A percentile compares a stretch with the other conserved stretches of the same genome.
Evolutionary conservation across 2,329 filamentous ascomycete genomes (phyloP).

Genomic region (Emmonsia crescens): DNA sequence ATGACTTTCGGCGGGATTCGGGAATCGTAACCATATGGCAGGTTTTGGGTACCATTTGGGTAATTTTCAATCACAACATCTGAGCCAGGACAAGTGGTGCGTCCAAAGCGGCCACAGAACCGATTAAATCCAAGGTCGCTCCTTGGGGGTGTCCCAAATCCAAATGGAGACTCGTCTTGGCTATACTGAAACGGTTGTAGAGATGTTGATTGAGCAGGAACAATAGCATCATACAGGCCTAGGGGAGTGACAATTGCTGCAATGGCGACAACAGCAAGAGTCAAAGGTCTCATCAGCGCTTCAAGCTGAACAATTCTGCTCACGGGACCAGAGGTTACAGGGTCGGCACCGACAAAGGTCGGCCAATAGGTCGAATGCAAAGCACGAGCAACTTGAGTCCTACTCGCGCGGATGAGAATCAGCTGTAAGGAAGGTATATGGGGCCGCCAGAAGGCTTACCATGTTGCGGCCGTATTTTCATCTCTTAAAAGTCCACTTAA

Average conservation of each 20-base stretch:
- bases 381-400: slow-evolving; percentile 27
- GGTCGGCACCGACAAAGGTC: slow-evolving; percentile 30
- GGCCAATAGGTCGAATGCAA: slow-evolving; percentile 37
- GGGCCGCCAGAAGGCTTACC: slow-evolving; percentile 4
- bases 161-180: slow-evolving; percentile 28
- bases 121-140: slow-evolving; percentile 24
- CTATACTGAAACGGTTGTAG: slow-evolving; percentile 28
- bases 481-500: slow-evolving; percentile 28
- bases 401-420: slow-evolving; percentile 3
- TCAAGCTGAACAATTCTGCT: slow-evolving; percentile 18
- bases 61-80: slow-evolving; percentile 13
- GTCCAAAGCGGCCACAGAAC: slow-evolving; percentile 18
- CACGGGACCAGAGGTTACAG: slow-evolving; percentile 23
- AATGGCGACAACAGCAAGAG: slow-evolving; percentile 30
- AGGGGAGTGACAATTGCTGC: slow-evolving; percentile 39
- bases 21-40: slow-evolving; percentile 21
- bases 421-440: neutral
- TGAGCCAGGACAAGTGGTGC: slow-evolving; percentile 18
- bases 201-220: slow-evolving; percentile 11
- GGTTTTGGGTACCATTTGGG: slow-evolving; percentile 15
- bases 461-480: slow-evolving; percentile 23
- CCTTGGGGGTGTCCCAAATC: slow-evolving; percentile 30
- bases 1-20: slow-evolving; percentile 25
- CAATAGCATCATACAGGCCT: slow-evolving; percentile 35
- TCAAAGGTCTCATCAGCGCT: slow-evolving; percentile 19